Percentiles rank a stretch among this genome's conserved stretches.
Evolutionary conservation across 2,329 filamentous ascomycete genomes (phyloP).

Genomic region (Chalaropsis ovoidea): DNA sequence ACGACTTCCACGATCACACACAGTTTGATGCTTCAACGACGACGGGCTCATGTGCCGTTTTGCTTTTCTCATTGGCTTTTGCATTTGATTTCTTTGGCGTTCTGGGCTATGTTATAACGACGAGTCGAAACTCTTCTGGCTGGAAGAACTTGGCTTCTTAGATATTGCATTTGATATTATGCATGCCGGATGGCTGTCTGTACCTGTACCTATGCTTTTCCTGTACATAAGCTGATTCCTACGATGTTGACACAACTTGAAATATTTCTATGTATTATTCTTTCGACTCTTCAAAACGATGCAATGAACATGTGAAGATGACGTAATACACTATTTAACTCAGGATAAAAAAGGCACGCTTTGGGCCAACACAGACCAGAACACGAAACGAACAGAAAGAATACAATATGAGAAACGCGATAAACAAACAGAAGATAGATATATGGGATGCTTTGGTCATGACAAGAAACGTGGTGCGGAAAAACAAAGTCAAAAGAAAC

Average conservation of each 20-base stretch:
- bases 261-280: no score
- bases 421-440: slow-evolving; percentile 13
- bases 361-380: slow-evolving; percentile 12
- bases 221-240: neutral
- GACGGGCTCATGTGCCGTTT: neutral
- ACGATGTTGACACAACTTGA: neutral
- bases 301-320: neutral
- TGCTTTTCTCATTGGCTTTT: slow-evolving; percentile 5
- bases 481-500: slow-evolving; percentile 23
- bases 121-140: neutral
- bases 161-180: slow-evolving; percentile 6
- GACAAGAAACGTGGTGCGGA: slow-evolving; percentile 5
- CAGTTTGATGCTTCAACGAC: neutral
- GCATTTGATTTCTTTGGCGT: neutral
- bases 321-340: neutral
- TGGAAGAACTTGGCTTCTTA: neutral
- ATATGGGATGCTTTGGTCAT: slow-evolving; percentile 16
- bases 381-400: slow-evolving; percentile 22
- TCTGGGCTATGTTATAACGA: neutral
- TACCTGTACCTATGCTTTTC: neutral
- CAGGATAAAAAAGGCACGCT: neutral
- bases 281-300: no score
- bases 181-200: neutral
- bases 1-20: neutral
- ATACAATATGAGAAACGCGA: slow-evolving; percentile 26